Evolutionary conservation across 208 protist species (phyloP), one percentile per base, ranked within the genome.

Genomic region (Leishmania turanica): DNA sequence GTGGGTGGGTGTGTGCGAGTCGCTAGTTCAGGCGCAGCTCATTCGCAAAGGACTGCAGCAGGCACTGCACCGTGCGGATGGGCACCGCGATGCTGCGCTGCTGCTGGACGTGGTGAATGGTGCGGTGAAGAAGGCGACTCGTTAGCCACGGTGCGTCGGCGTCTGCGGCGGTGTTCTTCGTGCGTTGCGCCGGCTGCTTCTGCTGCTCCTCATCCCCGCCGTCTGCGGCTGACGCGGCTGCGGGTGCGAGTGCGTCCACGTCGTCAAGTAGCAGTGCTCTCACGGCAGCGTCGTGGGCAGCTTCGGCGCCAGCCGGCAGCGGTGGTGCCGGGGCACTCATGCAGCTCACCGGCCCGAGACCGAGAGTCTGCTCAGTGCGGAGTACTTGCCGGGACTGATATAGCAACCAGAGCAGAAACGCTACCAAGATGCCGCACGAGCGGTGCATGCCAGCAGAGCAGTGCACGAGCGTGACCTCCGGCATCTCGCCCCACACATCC

Each of bases 381-480:
- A 79, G 77, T 42, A 84, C 64, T 53, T 79, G 58, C 24, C 68
- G 87, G 45, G 86, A 89, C 65, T 91, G 82, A 11, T 85, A 81
- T 3, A 89, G 77, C 68, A 94, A 80, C 90, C 89, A 96, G n/a
- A 96, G 74, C 53, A 96, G 54, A 77, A 90, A 95, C 0, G 90
- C 91, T 6, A 93, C 82, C 19, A 89, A 81, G 37, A 96, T 88
- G 21, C 89, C 91, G 76, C 88, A 92, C 0, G 91, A 95, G n/a
- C 93, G 91, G 68, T 96, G 93, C 91, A 95, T 96, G 42, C 93
- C 93, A n/a, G 93, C 93, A 45, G 88, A 93, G 84, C 93, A 96
- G 84, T 96, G 93, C 54, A 96, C 80, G 17, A 96, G 78, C 68
- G 68, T 49, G 11, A 80, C 82, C 80, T 82, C 74, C 42, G 15